phyloP scores from a whole-genome alignment of 805 yeast species.

The Candida germanica region DNA sequence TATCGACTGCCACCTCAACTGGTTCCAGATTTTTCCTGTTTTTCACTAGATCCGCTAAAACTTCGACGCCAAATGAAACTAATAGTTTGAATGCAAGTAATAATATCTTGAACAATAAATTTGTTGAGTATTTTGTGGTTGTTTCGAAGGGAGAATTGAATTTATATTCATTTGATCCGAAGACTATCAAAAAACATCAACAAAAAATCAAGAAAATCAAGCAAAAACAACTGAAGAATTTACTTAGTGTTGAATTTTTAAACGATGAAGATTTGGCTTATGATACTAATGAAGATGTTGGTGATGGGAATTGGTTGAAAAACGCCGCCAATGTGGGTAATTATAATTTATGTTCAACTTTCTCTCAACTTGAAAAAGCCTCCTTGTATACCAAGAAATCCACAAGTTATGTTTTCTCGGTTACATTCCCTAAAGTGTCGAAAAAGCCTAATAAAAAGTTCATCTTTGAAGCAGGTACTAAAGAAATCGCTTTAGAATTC shows the following conservation, averaged over 20 bases:
- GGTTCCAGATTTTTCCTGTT: conserved; percentile 26
- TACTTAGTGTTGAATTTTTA: conserved; percentile 8
- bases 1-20: conserved; percentile 17
- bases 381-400: conserved; percentile 11
- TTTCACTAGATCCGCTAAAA: conserved; percentile 17
- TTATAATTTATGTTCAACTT: conserved; percentile 50
- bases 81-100: conserved; percentile 11
- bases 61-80: conserved; percentile 3
- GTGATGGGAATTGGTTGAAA: conserved; percentile 70
- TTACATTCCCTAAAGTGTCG: conserved; percentile 50
- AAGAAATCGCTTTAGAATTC: conserved; percentile 65
- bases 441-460: conserved; percentile 39
- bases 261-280: conserved; percentile 13
- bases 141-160: conserved; percentile 65
- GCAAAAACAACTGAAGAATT: conserved; percentile 16
- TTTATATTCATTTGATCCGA: conserved; percentile 52
- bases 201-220: conserved; percentile 23
- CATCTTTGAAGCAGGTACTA: conserved; percentile 63
- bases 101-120: conserved; percentile 24
- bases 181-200: conserved; percentile 39
- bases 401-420: conserved; percentile 42
- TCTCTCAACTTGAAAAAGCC: conserved; percentile 38
- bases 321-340: conserved; percentile 57
- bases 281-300: conserved; percentile 30
- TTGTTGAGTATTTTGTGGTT: conserved; percentile 55